These are phyloP conservation scores for Austropuccinia psidii DNA, from an alignment of 1,284 basidiomycete genomes.

Conservation along the genomic window DNA sequence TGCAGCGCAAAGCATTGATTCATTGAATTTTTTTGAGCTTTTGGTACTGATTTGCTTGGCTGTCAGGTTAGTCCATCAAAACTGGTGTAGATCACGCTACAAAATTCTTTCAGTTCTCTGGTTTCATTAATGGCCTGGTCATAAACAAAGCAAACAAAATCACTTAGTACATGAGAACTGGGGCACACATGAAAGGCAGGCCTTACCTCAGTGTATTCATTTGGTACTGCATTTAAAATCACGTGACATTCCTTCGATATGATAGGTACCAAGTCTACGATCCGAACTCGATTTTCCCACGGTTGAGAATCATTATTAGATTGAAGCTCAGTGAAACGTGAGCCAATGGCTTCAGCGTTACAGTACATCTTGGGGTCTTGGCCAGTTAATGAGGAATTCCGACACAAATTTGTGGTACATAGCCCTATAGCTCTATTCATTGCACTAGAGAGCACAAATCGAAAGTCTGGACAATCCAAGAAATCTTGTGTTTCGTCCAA, in stretches of 20 bases:
- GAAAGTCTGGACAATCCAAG: constrained; percentile 63
- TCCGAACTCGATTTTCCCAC: neutral
- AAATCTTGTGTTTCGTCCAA: constrained; percentile 62
- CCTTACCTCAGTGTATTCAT: constrained; percentile 23
- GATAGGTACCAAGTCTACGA: constrained; percentile 9
- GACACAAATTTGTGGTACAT: neutral
- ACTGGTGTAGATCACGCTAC: constrained; percentile 30
- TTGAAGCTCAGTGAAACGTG: neutral
- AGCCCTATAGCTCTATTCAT: neutral
- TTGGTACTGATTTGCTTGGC: too few species aligned
- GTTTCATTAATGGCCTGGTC: neutral
- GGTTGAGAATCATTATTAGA: neutral
- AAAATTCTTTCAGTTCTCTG: constrained; percentile 11
- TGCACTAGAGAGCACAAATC: constrained; percentile 53
- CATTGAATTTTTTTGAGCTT: too few species aligned
- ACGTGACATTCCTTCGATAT: constrained; percentile 18
- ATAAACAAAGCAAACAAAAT: neutral
- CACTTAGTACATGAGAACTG: neutral
- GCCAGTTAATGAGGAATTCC: neutral
- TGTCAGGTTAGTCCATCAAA: constrained; percentile 4
- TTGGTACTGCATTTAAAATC: constrained; percentile 1
- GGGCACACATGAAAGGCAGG: neutral
- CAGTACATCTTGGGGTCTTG: neutral
- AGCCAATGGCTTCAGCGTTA: neutral
- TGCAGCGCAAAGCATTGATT: too few species aligned